A percentile compares a stretch with the other conserved stretches of the same genome.
Evolutionary conservation across 2,329 filamentous ascomycete species (phyloP).

Genomic region (Bipolaris victoriae): DNA sequence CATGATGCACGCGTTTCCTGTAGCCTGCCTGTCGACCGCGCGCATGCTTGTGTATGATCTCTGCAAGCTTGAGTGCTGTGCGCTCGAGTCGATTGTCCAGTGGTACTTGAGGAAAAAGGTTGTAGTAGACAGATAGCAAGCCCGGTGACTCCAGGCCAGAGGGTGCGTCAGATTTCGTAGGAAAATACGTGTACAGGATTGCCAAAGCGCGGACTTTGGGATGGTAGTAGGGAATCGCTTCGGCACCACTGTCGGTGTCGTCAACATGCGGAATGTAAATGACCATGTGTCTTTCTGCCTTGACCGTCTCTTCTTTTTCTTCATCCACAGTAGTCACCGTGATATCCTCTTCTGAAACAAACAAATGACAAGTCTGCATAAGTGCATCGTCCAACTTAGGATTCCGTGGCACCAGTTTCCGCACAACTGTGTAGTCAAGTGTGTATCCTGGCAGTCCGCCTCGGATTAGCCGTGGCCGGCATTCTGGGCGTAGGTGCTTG

Average conservation of each 20-base stretch:
- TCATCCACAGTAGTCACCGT: slow-evolving; percentile 24
- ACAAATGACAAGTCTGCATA: slow-evolving; percentile 83
- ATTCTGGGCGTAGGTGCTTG: slow-evolving; percentile 56
- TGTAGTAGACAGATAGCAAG: slow-evolving; percentile 59
- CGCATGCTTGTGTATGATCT: slow-evolving; percentile 75
- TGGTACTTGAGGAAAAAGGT: slow-evolving; percentile 52
- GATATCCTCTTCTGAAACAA: slow-evolving; percentile 48
- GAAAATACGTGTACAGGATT: slow-evolving; percentile 72
- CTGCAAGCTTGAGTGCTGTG: slow-evolving; percentile 71
- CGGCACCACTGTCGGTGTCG: slow-evolving; percentile 45
- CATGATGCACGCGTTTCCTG: slow-evolving; percentile 82
- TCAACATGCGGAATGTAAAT: slow-evolving; percentile 78
- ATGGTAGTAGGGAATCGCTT: slow-evolving; percentile 85
- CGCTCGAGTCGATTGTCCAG: slow-evolving; percentile 63
- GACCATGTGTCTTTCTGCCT: slow-evolving; percentile 62
- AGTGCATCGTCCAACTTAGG: slow-evolving; percentile 74
- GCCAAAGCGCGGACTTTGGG: slow-evolving; percentile 76
- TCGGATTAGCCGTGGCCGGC: slow-evolving; percentile 38
- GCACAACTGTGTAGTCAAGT: slow-evolving; percentile 70
- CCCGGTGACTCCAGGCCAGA: slow-evolving; percentile 43
- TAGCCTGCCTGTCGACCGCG: slow-evolving; percentile 70
- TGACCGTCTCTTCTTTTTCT: slow-evolving; percentile 31
- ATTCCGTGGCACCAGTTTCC: slow-evolving; percentile 83
- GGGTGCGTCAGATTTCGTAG: not conserved
- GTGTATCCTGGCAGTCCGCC: slow-evolving; percentile 43